Base-by-base conservation (phyloP, 192 early-diverging fungal species). In the Blastocladiella britannica region DNA sequence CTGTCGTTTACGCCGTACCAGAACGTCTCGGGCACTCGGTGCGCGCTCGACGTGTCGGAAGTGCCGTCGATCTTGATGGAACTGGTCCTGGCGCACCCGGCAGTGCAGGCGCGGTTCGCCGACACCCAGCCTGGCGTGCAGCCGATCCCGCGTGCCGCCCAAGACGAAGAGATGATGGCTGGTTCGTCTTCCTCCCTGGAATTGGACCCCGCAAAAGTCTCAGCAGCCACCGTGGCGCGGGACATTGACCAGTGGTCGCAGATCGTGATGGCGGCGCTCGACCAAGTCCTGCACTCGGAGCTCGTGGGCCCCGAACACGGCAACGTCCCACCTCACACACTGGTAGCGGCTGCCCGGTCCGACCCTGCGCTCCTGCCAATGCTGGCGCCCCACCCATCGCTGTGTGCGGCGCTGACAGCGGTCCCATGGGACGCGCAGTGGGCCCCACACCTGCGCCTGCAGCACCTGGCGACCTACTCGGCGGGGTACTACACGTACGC, bases 21-120 rank as follows among this genome's bases (percentile, higher is more conserved):
- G 63, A 93, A 94, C 67, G 88, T 98, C 15, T 76, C 89, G 3
- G 94, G 94, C 29, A 98, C 94, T 8, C 75, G 94, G 26, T 92
- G 90, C 63, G 74, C 83, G 6, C 81, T 90, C 25, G 94, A 98
- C 69, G 93, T 98, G 79, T 92, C 95, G 2, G 94, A 98, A 70
- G 72, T 98, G 30, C 94, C 94, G 0, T 93, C 90, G 4, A 91
- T 94, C 56, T 67, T 98, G 47, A 88, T 91, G 86, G 91, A 98
- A 64, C 78, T 83, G 37, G 93, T 97, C 70, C 83, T 87, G 1
- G 68, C 74, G 4, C 78, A 81, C 15, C 84, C 84, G 0, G 62
- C 78, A 23, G 83, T 89, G 4, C 70, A 93, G 2, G 60, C 77
- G 27, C 64, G 80, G 0, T 83, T 97, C 65, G 77, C 75, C 20